Conservation (phyloP, 805 yeast species). For the Kurtzmaniella cleridarum region DNA sequence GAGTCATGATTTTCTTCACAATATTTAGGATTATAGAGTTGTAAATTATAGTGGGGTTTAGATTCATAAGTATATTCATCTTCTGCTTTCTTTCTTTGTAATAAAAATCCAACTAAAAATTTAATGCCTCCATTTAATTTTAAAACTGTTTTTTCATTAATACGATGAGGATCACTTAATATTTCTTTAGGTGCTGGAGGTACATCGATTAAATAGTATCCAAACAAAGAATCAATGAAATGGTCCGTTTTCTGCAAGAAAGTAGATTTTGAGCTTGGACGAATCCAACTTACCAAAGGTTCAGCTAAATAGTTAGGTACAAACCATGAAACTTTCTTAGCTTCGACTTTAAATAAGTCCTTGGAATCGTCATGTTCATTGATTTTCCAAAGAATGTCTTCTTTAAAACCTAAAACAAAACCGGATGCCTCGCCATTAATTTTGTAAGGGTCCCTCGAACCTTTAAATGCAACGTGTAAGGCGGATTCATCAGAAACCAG, state of each 20-base stretch:
- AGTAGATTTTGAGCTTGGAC: constrained; percentile 39
- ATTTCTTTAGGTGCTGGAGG: not conserved
- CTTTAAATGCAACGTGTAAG: constrained; percentile 60
- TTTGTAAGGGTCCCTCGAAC: constrained; percentile 74
- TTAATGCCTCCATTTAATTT: constrained; percentile 56
- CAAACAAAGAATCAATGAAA: constrained; percentile 42
- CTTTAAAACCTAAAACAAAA: constrained; percentile 65
- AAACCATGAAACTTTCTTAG: constrained; percentile 61
- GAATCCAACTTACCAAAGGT: constrained; percentile 52
- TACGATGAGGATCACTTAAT: constrained; percentile 2
- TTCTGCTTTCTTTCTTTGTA: constrained; percentile 37
- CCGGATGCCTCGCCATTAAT: constrained; percentile 68
- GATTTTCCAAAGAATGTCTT: constrained; percentile 52
- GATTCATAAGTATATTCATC: constrained; percentile 37
- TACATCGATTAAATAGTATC: constrained; percentile 38
- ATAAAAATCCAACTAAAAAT: constrained; percentile 52
- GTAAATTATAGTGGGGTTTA: constrained; percentile 56
- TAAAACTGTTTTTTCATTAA: constrained; percentile 50
- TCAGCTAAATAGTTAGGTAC: constrained; percentile 68
- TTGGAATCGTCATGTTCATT: constrained; percentile 67
- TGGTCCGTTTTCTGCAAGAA: constrained; percentile 42
- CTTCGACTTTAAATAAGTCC: constrained; percentile 56
- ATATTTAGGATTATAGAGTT: constrained; percentile 53
- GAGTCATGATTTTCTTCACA: constrained; percentile 34
- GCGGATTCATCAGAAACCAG: constrained; percentile 44